Evolutionary conservation across 1,284 basidiomycete species (phyloP).

Genomic region (Ustilago sp.): DNA sequence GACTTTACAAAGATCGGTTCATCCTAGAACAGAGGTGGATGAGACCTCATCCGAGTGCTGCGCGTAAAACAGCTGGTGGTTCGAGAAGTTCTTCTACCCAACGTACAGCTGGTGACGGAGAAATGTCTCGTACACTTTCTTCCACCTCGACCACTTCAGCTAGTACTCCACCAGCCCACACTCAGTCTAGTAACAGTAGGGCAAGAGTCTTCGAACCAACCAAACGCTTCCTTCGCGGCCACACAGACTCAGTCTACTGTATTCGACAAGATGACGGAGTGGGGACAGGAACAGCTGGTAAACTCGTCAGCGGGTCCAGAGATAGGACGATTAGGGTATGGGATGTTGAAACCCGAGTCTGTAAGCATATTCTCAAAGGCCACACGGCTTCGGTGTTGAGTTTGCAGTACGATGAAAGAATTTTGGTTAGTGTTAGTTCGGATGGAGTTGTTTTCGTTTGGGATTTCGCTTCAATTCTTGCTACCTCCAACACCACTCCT

Average conservation of each 20-base stretch:
- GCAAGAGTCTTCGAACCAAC: constrained; percentile 37
- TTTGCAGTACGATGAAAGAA: constrained; percentile 56
- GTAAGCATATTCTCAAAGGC: constrained; percentile 50
- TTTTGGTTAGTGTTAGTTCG: constrained; percentile 57
- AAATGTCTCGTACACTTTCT: constrained; percentile 18
- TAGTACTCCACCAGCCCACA: background rate
- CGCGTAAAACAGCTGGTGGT: background rate
- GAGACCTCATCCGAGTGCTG: constrained; percentile 3
- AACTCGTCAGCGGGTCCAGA: constrained; percentile 55
- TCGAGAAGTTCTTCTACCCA: background rate
- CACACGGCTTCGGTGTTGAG: constrained; percentile 57
- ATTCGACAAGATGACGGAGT: constrained; percentile 52
- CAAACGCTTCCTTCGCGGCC: constrained; percentile 47
- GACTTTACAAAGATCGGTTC: constrained; percentile 38
- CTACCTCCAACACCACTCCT: background rate
- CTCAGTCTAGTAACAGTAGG: background rate
- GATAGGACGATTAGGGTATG: constrained; percentile 58
- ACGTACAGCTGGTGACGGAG: background rate
- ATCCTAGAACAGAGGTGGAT: constrained; percentile 48
- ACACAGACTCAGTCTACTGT: constrained; percentile 59
- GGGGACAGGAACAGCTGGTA: constrained; percentile 44
- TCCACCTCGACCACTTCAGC: background rate
- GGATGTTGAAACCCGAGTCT: constrained; percentile 51
- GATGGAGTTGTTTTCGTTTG: constrained; percentile 55
- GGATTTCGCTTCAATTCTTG: constrained; percentile 50